These are phyloP conservation scores for Arthroderma sp. DNA, from an alignment of 2,329 filamentous ascomycete species.

Conservation along the genomic window DNA sequence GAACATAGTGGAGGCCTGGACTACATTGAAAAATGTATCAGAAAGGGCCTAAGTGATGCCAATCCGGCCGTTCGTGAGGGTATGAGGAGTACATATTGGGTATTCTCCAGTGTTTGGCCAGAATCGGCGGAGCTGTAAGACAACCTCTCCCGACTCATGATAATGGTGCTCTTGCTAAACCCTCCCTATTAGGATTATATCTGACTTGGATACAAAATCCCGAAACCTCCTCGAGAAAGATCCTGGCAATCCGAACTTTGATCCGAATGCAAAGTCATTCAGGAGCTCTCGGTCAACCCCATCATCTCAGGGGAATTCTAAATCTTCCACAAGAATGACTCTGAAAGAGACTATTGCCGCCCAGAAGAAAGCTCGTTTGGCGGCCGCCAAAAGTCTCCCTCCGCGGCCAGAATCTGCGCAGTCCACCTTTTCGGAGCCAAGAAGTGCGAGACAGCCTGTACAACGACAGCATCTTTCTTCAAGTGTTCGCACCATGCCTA, in stretches of 20 bases:
- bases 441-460: constrained; percentile 24
- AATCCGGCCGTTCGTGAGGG: constrained; percentile 83
- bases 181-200: constrained; percentile 51
- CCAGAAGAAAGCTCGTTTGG: constrained; percentile 50
- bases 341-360: constrained; percentile 74
- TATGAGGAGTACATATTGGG: constrained; percentile 78
- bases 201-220: constrained; percentile 61
- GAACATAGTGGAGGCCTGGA: constrained; percentile 78
- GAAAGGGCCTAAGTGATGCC: constrained; percentile 74
- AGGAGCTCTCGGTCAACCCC: not conserved
- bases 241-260: constrained; percentile 50
- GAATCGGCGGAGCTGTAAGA: constrained; percentile 58
- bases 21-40: constrained; percentile 72
- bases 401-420: constrained; percentile 47
- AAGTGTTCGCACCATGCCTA: constrained; percentile 22
- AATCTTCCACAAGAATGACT: constrained; percentile 45
- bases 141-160: constrained; percentile 11
- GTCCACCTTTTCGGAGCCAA: constrained; percentile 35
- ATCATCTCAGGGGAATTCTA: not conserved
- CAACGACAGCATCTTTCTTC: constrained; percentile 21
- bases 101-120: constrained; percentile 64
- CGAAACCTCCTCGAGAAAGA: constrained; percentile 73
- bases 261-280: constrained; percentile 4
- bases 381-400: constrained; percentile 31
- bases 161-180: not conserved